A percentile compares a stretch with the other conserved stretches of the same genome.
These are phyloP conservation scores for Litsea cubeba DNA, from an alignment of 164 flowering plant genomes.

Conservation along the genomic window DNA sequence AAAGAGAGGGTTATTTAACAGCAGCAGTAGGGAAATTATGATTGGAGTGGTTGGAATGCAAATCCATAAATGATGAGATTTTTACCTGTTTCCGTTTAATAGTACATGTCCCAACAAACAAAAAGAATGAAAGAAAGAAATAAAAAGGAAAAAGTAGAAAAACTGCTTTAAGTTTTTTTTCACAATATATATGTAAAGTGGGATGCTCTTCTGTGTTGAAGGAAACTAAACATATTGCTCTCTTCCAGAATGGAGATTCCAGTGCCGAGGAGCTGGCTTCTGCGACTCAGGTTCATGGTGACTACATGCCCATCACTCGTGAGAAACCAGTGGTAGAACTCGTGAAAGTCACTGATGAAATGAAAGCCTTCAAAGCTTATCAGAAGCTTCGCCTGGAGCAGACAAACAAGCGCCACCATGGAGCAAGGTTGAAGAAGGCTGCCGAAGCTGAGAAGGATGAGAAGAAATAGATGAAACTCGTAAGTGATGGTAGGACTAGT, in stretches of 20 bases:
- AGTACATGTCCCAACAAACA: too few species aligned
- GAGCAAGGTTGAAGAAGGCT: conserved; percentile 46
- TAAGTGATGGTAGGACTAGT: too few species aligned
- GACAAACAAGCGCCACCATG: conserved; percentile 37
- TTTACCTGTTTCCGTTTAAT: too few species aligned
- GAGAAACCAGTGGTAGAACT: conserved; percentile 41
- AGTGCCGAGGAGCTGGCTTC: conserved; percentile 38
- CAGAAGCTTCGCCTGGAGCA: conserved; percentile 46
- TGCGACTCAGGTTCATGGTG: conserved; percentile 41
- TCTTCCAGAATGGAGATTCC: conserved; percentile 41
- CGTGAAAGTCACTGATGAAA: conserved; percentile 42
- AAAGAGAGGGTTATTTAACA: too few species aligned
- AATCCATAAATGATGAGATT: too few species aligned
- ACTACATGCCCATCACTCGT: conserved; percentile 35
- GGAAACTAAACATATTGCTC: not conserved
- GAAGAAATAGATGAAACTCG: conserved; percentile 27
- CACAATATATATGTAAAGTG: too few species aligned
- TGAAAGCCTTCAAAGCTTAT: conserved; percentile 52
- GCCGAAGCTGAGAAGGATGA: conserved; percentile 68
- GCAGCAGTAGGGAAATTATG: too few species aligned
- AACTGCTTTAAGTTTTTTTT: too few species aligned
- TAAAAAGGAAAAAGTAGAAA: too few species aligned
- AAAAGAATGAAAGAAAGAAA: too few species aligned
- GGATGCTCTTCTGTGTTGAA: too few species aligned
- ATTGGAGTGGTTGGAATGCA: too few species aligned